Evolutionary conservation across 371 early-diverging fungal species (phyloP), one percentile per base, ranked within the genome.

Genomic region (Actinomucor elegans): DNA sequence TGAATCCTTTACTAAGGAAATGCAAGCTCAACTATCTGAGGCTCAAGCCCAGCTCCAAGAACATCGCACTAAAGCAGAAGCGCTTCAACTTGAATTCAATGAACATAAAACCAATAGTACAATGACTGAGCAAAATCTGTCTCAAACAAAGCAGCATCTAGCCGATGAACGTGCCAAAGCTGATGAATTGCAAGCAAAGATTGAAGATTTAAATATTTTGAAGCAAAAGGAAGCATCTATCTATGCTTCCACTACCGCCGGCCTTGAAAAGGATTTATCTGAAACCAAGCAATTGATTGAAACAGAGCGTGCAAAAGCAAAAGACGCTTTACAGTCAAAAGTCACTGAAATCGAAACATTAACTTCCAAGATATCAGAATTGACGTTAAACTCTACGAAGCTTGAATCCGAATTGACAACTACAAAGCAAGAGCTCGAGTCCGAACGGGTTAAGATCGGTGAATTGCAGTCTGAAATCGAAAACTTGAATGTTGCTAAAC

Each of bases 231-330:
- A n/a, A 24, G 33, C 26, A 11, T 9, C 5, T 15, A 18, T 6
- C 12, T 29, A 23, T 43, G 27, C 24, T 14, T n/a, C 43, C 10
- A 43, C 14, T n/a, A 23, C 43, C 15, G 14, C n/a, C 2, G 10
- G n/a, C 0, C 52, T 41, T 11, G 31, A 52, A 18, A 6, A 31
- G n/a, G 17, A 43, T 17, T 2, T 45, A 2, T 9, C 15, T 21
- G 15, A 5, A 5, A 15, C 34, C 28, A 45, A 45, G 10, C 12
- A 45, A 20, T 3, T 32, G 23, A 14, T 51, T 2, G 41, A 18
- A 21, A 40, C 48, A 2, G 55, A 55, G 18, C 55, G 55, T 12
- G 26, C 35, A n/a, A 37, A 28, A n/a, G 41, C 24, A 8, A 32
- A 52, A 17, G 32, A 42, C 8, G 5, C 9, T n/a, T 33, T 53